A percentile compares a stretch with the other conserved stretches of the same genome.
These are phyloP conservation scores for Gorgonomyces haynaldii DNA, from an alignment of 192 early-diverging fungal genomes.

Conservation along the genomic window DNA sequence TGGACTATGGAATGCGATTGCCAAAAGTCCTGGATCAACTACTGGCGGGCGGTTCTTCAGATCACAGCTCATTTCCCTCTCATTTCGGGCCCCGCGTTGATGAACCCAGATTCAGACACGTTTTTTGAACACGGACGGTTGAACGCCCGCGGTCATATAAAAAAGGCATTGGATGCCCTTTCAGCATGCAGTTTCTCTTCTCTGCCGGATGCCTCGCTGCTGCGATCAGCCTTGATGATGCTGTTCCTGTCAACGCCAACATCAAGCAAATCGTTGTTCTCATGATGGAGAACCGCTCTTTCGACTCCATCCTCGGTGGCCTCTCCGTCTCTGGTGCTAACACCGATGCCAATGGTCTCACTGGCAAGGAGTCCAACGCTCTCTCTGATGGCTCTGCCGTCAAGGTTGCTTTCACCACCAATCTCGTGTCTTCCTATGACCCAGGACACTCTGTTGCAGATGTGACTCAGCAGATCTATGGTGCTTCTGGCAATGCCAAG, in stretches of 20 bases:
- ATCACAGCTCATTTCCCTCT: too few species aligned
- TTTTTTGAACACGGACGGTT: too few species aligned
- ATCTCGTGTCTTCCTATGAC: conserved; percentile 3
- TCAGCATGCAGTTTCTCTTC: too few species aligned
- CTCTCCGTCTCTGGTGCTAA: not conserved
- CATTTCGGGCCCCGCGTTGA: too few species aligned
- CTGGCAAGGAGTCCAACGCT: conserved; percentile 3
- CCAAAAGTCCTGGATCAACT: too few species aligned
- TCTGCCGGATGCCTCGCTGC: too few species aligned
- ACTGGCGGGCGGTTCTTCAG: too few species aligned
- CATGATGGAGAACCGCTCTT: conserved; percentile 21
- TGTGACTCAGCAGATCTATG: conserved; percentile 2
- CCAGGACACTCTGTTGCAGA: conserved; percentile 10
- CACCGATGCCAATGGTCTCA: conserved; percentile 5
- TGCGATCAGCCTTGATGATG: not conserved
- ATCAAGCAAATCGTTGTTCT: conserved; percentile 14
- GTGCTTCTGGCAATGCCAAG: not conserved
- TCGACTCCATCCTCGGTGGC: conserved; percentile 16
- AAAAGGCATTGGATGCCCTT: too few species aligned
- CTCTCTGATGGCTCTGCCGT: not conserved
- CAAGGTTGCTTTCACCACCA: not conserved
- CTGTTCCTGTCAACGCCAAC: not conserved
- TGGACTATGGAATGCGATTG: too few species aligned
- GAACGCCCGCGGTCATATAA: too few species aligned
- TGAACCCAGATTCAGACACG: too few species aligned